Evolutionary conservation across 2,329 filamentous ascomycete genomes (phyloP).

Genomic region (Fusarium phyllophilum): DNA sequence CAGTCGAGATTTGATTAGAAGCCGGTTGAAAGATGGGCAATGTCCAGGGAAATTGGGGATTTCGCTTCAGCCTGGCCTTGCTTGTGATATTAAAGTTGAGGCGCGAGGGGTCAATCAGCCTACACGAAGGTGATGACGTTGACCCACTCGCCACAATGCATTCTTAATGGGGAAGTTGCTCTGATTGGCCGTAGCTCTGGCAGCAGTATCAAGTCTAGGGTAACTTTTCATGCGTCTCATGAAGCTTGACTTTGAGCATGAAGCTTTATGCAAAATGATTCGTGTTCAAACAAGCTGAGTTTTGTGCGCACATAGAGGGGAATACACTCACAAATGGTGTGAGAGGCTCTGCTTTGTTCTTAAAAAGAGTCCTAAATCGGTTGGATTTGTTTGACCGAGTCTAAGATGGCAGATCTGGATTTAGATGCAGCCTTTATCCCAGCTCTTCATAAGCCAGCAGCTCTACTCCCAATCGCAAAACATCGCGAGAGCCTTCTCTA

Average conservation of each 20-base stretch:
- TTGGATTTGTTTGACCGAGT: neutral
- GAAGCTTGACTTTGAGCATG: neutral
- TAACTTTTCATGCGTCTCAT: slow-evolving; percentile 6
- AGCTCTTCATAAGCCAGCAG: slow-evolving; percentile 84
- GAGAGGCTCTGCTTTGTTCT: neutral
- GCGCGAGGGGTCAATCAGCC: slow-evolving; percentile 46
- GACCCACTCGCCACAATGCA: slow-evolving; percentile 49
- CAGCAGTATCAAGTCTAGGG: slow-evolving; percentile 23
- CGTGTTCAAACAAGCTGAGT: neutral
- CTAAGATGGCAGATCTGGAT: slow-evolving; percentile 65
- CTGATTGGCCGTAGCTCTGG: slow-evolving; percentile 20
- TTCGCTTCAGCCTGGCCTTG: slow-evolving; percentile 44
- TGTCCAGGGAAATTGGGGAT: slow-evolving; percentile 41
- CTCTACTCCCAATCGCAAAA: slow-evolving; percentile 86
- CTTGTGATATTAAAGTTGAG: slow-evolving; percentile 46
- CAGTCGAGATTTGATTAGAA: slow-evolving; percentile 15
- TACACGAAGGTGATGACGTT: slow-evolving; percentile 52
- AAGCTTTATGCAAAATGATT: neutral
- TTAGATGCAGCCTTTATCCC: slow-evolving; percentile 74
- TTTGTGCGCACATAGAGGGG: neutral
- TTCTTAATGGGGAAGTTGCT: neutral
- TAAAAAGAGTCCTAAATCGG: no score
- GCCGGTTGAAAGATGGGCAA: slow-evolving; percentile 10
- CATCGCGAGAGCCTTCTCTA: slow-evolving; percentile 85
- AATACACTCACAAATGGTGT: neutral